These are phyloP conservation scores for Ustilago nuda DNA, from an alignment of 1,284 basidiomycete genomes.

Conservation along the genomic window DNA sequence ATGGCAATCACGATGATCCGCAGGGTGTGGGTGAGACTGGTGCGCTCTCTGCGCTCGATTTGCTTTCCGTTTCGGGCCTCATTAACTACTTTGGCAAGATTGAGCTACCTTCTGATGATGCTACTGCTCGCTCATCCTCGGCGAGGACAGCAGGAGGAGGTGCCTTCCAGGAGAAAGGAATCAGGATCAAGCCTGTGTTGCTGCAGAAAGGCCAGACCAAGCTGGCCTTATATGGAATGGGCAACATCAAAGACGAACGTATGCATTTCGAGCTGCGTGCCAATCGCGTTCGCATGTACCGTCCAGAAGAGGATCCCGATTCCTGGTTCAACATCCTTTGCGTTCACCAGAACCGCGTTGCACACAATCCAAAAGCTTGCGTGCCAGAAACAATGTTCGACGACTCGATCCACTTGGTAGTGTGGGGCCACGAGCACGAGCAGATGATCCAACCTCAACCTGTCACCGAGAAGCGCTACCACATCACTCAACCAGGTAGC, in stretches of 20 bases:
- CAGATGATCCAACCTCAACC: constrained; percentile 90
- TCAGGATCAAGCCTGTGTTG: constrained; percentile 88
- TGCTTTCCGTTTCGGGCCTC: constrained; percentile 91
- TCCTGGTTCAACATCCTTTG: constrained; percentile 94
- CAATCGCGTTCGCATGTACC: constrained; percentile 94
- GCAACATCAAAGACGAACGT: constrained; percentile 94
- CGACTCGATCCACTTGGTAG: constrained; percentile 89
- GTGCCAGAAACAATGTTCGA: constrained; percentile 98
- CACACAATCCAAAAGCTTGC: constrained; percentile 89
- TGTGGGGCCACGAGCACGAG: constrained; percentile 99
- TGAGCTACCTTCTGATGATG: constrained; percentile 70
- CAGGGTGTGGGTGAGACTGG: constrained; percentile 90
- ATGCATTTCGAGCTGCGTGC: constrained; percentile 95
- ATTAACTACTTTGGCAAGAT: constrained; percentile 97
- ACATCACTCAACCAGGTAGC: constrained; percentile 93
- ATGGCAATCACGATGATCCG: constrained; percentile 99
- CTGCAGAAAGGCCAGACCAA: constrained; percentile 87
- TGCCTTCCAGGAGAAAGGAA: constrained; percentile 78
- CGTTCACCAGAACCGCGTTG: constrained; percentile 95
- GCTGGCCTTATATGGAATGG: constrained; percentile 91
- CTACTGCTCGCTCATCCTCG: constrained; percentile 24
- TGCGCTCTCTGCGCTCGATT: constrained; percentile 91
- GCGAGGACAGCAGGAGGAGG: constrained; percentile 68
- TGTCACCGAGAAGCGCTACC: constrained; percentile 90
- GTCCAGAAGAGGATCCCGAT: constrained; percentile 81